Evolutionary conservation across 1,284 basidiomycete genomes (phyloP).

Genomic region (Malassezia nana): DNA sequence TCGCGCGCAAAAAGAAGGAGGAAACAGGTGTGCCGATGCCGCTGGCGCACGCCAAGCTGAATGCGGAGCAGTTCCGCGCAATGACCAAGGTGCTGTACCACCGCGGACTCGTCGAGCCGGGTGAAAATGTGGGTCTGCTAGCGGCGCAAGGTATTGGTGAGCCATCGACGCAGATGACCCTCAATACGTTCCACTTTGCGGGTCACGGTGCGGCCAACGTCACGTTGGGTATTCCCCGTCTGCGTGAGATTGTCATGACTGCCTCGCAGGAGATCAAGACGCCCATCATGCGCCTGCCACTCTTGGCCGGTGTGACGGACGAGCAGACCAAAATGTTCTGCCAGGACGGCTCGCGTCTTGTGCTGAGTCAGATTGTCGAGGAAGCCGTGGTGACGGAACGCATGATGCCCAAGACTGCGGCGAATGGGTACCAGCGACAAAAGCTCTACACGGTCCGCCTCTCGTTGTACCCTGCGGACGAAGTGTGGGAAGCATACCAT

Average conservation of each 20-base stretch:
- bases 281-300: conserved; percentile 87
- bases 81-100: conserved; percentile 46
- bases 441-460: conserved; percentile 76
- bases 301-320: conserved; percentile 32
- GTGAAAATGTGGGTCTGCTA: conserved; percentile 90
- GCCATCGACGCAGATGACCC: conserved; percentile 98
- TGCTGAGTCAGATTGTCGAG: conserved; percentile 81
- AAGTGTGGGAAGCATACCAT: conserved; percentile 78
- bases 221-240: conserved; percentile 93
- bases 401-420: conserved; percentile 60
- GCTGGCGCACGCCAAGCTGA: conserved; percentile 22
- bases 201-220: conserved; percentile 99
- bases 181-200: conserved; percentile 97
- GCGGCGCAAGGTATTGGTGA: conserved; percentile 99
- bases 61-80: conserved; percentile 37
- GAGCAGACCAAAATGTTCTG: conserved; percentile 63
- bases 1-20: conserved; percentile 53
- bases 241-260: conserved; percentile 99
- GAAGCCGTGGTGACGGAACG: conserved; percentile 72
- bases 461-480: conserved; percentile 73
- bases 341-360: conserved; percentile 76
- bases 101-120: conserved; percentile 70
- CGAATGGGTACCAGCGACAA: conserved; percentile 55
- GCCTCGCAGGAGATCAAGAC: conserved; percentile 93
- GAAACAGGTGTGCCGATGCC: neutral